These are phyloP conservation scores for Groenewaldozyma auringiensis DNA, from an alignment of 1,139 yeast species.

Conservation along the genomic window DNA sequence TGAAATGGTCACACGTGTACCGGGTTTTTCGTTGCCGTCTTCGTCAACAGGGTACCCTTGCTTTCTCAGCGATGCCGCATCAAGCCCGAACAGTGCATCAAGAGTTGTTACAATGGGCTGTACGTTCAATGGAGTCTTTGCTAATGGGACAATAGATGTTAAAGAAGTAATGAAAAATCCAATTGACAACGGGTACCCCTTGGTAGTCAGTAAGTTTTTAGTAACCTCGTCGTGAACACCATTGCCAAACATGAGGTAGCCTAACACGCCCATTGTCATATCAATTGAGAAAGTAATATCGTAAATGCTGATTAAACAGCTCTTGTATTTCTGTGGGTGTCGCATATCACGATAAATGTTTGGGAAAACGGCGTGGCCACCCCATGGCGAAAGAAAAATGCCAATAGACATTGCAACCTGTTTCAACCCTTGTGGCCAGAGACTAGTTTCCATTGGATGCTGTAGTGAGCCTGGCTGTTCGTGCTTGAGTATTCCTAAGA, in stretches of 20 bases:
- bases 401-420: conserved; percentile 59
- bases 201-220: conserved; percentile 57
- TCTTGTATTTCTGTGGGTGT: conserved; percentile 51
- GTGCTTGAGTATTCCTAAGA: conserved; percentile 54
- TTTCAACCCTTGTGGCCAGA: conserved; percentile 45
- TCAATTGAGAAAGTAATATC: conserved; percentile 66
- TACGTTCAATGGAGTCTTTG: conserved; percentile 81
- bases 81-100: conserved; percentile 39
- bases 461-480: conserved; percentile 58
- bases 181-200: conserved; percentile 66
- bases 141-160: conserved; percentile 76
- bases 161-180: conserved; percentile 57
- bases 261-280: conserved; percentile 66
- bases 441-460: conserved; percentile 38
- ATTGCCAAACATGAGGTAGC: conserved; percentile 82
- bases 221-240: conserved; percentile 74
- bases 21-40: neutral
- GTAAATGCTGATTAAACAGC: conserved; percentile 50
- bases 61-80: conserved; percentile 9
- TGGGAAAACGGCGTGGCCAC: conserved; percentile 84
- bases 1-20: neutral
- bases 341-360: conserved; percentile 77
- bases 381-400: conserved; percentile 80
- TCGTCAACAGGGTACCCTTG: too few relatives aligned
- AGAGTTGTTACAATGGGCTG: conserved; percentile 76